Evolutionary conservation across 129 eudicot species (phyloP).

Genomic region (Solidago caesia): DNA sequence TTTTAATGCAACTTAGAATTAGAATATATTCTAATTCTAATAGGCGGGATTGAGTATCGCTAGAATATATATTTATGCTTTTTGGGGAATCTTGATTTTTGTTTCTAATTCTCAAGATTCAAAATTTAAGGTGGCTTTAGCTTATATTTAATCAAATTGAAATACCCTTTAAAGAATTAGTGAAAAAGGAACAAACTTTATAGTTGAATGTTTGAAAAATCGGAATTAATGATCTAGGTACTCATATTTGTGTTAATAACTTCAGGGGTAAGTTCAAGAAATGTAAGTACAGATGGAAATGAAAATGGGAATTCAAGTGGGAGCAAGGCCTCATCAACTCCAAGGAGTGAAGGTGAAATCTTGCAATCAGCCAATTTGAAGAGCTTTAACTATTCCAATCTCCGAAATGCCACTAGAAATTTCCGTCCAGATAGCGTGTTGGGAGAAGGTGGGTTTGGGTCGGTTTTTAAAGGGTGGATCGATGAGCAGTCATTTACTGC

Average conservation of each 20-base stretch:
- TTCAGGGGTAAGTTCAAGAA: constrained; percentile 66
- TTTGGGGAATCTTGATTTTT: background rate
- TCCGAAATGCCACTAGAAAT: constrained; percentile 69
- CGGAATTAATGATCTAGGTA: constrained; percentile 9
- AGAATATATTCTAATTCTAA: background rate
- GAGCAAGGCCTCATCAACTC: constrained; percentile 64
- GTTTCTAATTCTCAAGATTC: constrained; percentile 5
- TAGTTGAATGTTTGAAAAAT: background rate
- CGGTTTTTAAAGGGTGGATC: constrained; percentile 93
- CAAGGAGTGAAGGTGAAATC: constrained; percentile 81
- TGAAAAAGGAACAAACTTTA: background rate
- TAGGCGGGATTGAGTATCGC: too few relatives aligned
- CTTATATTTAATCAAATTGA: background rate
- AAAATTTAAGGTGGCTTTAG: constrained; percentile 1
- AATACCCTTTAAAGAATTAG: constrained; percentile 20
- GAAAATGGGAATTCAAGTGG: constrained; percentile 41
- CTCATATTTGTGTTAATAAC: background rate
- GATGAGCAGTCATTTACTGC: constrained; percentile 67
- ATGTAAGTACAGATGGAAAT: constrained; percentile 39
- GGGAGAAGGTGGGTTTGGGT: constrained; percentile 94
- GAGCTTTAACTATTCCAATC: constrained; percentile 64
- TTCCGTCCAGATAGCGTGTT: constrained; percentile 87
- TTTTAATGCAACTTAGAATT: background rate
- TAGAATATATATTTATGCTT: background rate
- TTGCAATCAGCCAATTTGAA: constrained; percentile 68